phyloP scores from a whole-genome alignment of 2,329 filamentous ascomycete genomes.

The Aspergillus costaricaensis region DNA sequence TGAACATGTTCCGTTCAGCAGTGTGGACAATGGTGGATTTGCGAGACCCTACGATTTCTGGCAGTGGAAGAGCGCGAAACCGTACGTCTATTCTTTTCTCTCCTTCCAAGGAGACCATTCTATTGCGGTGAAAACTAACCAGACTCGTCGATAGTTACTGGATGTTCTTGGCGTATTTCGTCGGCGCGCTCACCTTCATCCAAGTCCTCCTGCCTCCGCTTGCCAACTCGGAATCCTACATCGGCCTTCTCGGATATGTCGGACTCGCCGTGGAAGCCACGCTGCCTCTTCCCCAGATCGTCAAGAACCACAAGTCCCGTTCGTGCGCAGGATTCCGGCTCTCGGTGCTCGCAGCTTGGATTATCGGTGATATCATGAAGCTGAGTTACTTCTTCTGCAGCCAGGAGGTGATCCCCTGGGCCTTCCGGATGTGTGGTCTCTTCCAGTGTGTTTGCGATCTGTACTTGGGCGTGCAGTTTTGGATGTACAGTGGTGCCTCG shows the following conservation, averaged over 20 bases:
- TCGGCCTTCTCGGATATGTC: slow-evolving; percentile 46
- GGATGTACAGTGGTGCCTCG: slow-evolving; percentile 44
- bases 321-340: slow-evolving; percentile 54
- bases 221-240: slow-evolving; percentile 45
- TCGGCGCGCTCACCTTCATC: slow-evolving; percentile 50
- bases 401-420: slow-evolving; percentile 47
- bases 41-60: slow-evolving; percentile 63
- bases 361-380: slow-evolving; percentile 54
- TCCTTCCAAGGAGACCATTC: neutral
- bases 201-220: slow-evolving; percentile 56
- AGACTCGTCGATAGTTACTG: slow-evolving; percentile 50
- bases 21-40: slow-evolving; percentile 28
- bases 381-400: slow-evolving; percentile 53
- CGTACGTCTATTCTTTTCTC: slow-evolving; percentile 41
- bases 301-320: slow-evolving; percentile 49
- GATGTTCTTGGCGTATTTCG: slow-evolving; percentile 59
- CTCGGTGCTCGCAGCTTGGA: slow-evolving; percentile 51
- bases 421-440: slow-evolving; percentile 52
- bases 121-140: slow-evolving; percentile 7
- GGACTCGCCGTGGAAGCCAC: slow-evolving; percentile 52
- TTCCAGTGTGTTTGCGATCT: slow-evolving; percentile 52
- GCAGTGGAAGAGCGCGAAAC: slow-evolving; percentile 60
- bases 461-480: slow-evolving; percentile 52
- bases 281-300: slow-evolving; percentile 50
- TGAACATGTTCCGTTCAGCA: slow-evolving; percentile 46